These are phyloP conservation scores for Neonectria punicea DNA, from an alignment of 2,329 filamentous ascomycete genomes.

Conservation along the genomic window DNA sequence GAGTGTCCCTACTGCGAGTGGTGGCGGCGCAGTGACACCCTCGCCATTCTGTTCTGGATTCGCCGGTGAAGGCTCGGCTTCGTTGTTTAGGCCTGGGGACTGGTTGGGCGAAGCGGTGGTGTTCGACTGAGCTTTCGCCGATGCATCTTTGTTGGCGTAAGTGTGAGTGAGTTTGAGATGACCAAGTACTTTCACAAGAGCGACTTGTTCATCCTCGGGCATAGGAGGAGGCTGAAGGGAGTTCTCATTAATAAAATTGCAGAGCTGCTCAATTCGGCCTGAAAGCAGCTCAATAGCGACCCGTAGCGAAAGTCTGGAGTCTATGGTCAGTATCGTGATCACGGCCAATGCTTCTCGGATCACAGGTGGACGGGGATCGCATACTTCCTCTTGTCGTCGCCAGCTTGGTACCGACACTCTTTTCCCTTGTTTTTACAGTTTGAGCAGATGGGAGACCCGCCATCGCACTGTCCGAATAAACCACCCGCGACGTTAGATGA, in stretches of 20 bases:
- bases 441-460: conserved; percentile 28
- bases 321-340: background rate
- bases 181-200: conserved; percentile 28
- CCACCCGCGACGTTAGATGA: background rate
- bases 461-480: conserved; percentile 27
- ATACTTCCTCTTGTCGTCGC: conserved; percentile 35
- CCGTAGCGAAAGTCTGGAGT: conserved; percentile 25
- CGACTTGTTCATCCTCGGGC: conserved; percentile 35
- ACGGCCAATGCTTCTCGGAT: background rate
- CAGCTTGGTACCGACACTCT: conserved; percentile 32
- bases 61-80: background rate
- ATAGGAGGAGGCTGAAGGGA: conserved; percentile 52
- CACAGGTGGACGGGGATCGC: background rate
- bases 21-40: background rate
- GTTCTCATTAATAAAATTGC: conserved; percentile 53
- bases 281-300: conserved; percentile 32
- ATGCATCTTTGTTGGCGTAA: conserved; percentile 27
- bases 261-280: conserved; percentile 29
- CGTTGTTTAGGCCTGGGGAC: conserved; percentile 1
- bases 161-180: conserved; percentile 28
- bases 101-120: conserved; percentile 4
- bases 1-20: background rate
- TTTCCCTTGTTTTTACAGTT: conserved; percentile 34
- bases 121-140: conserved; percentile 7
- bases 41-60: conserved; percentile 3